Evolutionary conservation across 139 green algal genomes (phyloP).

Genomic region (Diplosphaera chodatii): DNA sequence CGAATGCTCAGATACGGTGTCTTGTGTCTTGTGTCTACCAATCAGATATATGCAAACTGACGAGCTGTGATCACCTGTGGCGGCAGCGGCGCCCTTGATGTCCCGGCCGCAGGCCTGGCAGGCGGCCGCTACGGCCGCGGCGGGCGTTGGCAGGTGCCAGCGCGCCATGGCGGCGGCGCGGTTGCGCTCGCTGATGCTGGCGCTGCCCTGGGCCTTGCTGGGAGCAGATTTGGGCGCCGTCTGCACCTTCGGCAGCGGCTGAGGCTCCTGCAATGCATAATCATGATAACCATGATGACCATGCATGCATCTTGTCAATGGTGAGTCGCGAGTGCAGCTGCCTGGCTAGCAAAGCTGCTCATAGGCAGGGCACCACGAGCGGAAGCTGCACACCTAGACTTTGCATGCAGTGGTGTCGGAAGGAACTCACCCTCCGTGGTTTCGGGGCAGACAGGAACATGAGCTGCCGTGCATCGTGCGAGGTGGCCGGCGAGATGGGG

Average conservation of each 20-base stretch:
- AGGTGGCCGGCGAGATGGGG: not conserved
- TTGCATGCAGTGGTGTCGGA: no score
- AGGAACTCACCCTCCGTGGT: not conserved
- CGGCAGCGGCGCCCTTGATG: not conserved
- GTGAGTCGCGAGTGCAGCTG: no score
- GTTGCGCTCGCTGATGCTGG: not conserved
- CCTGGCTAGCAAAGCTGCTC: no score
- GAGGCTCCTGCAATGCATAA: no score
- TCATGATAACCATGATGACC: no score
- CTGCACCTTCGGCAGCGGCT: not conserved
- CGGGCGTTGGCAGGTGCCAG: not conserved
- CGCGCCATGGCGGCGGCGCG: not conserved
- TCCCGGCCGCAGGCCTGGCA: not conserved
- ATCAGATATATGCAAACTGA: no score
- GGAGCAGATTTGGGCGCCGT: not conserved
- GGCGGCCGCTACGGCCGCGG: no score
- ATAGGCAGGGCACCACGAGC: no score
- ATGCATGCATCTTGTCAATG: no score
- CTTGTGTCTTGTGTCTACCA: no score
- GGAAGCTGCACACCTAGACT: not conserved
- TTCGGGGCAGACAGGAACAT: not conserved
- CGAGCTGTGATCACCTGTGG: not conserved
- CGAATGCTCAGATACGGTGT: no score
- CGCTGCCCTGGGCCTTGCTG: not conserved
- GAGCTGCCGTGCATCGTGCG: not conserved